A percentile compares a stretch with the other conserved stretches of the same genome.
Conservation (phyloP, 2,329 filamentous ascomycete genomes). For the Botryotinia narcissicola region DNA sequence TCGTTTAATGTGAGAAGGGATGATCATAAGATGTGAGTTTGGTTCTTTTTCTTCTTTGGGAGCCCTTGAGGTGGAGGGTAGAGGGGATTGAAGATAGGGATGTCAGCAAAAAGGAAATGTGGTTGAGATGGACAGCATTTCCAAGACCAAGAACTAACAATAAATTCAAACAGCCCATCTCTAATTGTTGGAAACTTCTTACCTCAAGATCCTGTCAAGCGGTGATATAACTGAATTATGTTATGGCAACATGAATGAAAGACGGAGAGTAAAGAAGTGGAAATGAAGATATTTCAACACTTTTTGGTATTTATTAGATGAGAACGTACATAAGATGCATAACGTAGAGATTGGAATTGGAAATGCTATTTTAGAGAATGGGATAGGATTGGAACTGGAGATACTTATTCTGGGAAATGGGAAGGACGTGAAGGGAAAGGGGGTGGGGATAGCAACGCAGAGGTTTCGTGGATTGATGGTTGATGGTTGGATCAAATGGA, state of each 20-base stretch:
- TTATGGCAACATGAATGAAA: constrained; percentile 24
- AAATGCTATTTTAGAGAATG: not conserved
- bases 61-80: not conserved
- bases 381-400: not conserved
- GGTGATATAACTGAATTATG: constrained; percentile 37
- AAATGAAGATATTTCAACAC: not conserved
- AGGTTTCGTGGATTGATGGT: not conserved
- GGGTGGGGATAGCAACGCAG: not conserved
- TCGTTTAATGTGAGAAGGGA: constrained; percentile 95
- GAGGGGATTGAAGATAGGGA: not conserved
- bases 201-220: constrained; percentile 67
- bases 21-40: constrained; percentile 87
- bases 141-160: not conserved
- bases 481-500: not conserved
- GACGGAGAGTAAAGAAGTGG: not conserved
- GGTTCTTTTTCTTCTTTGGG: not conserved
- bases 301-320: constrained; percentile 15
- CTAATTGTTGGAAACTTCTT: constrained; percentile 97
- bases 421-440: not conserved
- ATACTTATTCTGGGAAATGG: not conserved
- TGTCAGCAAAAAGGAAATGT: not conserved
- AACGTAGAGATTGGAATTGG: not conserved
- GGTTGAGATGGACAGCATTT: not conserved
- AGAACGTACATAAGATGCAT: constrained; percentile 14
- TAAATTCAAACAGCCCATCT: constrained; percentile 62